These are phyloP conservation scores for Nemophila menziesii DNA, from an alignment of 257 asterid species.

Conservation along the genomic window DNA sequence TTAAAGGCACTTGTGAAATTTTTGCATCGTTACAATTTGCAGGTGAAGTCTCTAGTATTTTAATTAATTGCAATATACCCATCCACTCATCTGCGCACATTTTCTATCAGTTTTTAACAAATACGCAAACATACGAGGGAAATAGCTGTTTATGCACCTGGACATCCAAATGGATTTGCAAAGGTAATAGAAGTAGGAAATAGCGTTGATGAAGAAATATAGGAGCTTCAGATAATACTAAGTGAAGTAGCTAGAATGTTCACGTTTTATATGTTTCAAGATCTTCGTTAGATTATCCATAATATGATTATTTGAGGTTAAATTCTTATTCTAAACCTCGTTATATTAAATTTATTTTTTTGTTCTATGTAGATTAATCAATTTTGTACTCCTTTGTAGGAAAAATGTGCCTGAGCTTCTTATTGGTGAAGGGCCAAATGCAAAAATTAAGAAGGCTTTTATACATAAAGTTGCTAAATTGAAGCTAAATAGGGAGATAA, in stretches of 20 bases:
- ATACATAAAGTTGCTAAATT: constrained; percentile 59
- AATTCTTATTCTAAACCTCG: constrained; percentile 4
- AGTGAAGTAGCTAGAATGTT: constrained; percentile 53
- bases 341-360: constrained; percentile 3
- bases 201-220: constrained; percentile 35
- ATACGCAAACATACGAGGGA: constrained; percentile 49
- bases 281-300: constrained; percentile 65
- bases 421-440: constrained; percentile 57
- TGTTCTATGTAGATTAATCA: constrained; percentile 1
- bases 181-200: constrained; percentile 47
- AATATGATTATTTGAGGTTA: constrained; percentile 60
- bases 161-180: constrained; percentile 36
- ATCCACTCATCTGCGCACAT: not conserved
- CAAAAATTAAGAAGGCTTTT: constrained; percentile 57
- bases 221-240: constrained; percentile 54
- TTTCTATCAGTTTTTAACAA: constrained; percentile 49
- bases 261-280: constrained; percentile 74
- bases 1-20: constrained; percentile 47
- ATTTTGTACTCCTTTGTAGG: constrained; percentile 28
- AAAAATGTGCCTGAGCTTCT: constrained; percentile 61
- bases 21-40: constrained; percentile 58
- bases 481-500: constrained; percentile 36
- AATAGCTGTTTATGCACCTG: constrained; percentile 41
- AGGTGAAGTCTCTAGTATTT: constrained; percentile 37
- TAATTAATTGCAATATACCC: not conserved